These are phyloP conservation scores for Naegleria gruberi DNA, from an alignment of 208 protist species.

Conservation along the genomic window DNA sequence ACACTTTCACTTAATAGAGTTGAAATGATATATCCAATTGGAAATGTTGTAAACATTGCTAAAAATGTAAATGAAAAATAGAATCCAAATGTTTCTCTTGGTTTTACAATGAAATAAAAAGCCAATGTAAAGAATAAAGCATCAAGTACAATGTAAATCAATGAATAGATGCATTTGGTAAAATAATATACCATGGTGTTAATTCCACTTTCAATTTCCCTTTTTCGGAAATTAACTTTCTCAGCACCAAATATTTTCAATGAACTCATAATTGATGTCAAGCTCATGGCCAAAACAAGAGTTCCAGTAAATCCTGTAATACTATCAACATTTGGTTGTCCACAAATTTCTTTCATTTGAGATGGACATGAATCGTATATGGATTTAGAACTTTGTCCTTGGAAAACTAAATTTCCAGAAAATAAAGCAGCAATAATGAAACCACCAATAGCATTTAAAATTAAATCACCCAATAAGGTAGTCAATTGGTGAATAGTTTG, in stretches of 20 bases:
- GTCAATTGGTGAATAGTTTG: not conserved
- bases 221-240: not conserved
- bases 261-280: not conserved
- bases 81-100: not conserved
- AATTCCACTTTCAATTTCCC: not conserved
- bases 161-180: not conserved
- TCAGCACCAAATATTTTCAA: constrained; percentile 9
- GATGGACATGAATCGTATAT: not conserved
- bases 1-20: not conserved
- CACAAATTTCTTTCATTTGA: not conserved
- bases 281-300: not conserved
- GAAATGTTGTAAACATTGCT: not conserved
- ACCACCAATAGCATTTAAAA: not conserved
- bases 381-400: not conserved
- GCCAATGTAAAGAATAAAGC: not conserved
- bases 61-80: not conserved
- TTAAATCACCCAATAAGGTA: not conserved
- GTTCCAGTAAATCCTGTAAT: not conserved
- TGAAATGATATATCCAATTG: not conserved
- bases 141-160: not conserved
- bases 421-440: not conserved
- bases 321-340: not conserved
- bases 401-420: too few relatives aligned
- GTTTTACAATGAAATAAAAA: not conserved
- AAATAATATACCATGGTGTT: not conserved